Conservation (phyloP, 495 filamentous ascomycete species). For the Evansstolkia leycettana region DNA sequence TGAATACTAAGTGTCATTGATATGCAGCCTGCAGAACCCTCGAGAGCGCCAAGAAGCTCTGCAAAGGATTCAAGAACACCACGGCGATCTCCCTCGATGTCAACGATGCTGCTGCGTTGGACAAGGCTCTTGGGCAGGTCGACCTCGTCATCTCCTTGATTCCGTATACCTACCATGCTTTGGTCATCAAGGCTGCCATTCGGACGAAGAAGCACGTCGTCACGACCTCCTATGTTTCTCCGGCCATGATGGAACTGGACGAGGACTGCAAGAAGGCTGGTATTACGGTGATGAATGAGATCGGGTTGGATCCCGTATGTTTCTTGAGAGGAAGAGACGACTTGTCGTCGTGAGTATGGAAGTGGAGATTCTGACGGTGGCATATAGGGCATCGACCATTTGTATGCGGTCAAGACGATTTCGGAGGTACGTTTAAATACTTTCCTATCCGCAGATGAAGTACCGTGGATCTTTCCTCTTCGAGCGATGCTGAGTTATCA, state of each 20-base stretch:
- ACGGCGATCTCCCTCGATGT: slow-evolving; percentile 76
- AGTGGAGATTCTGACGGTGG: not conserved
- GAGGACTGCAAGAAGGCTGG: slow-evolving; percentile 74
- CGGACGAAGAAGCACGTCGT: slow-evolving; percentile 89
- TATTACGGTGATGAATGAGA: slow-evolving; percentile 98
- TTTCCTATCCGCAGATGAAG: not conserved
- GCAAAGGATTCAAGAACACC: slow-evolving; percentile 56
- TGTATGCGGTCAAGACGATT: slow-evolving; percentile 87
- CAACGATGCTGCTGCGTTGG: slow-evolving; percentile 55
- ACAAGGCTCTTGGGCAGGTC: slow-evolving; percentile 62
- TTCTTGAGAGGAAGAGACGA: not conserved
- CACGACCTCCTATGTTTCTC: slow-evolving; percentile 89
- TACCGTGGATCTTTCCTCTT: too few relatives aligned
- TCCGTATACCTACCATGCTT: slow-evolving; percentile 84
- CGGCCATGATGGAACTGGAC: slow-evolving; percentile 85
- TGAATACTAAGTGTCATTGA: too few relatives aligned
- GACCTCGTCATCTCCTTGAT: slow-evolving; percentile 77
- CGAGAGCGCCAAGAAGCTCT: slow-evolving; percentile 60
- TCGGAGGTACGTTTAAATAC: slow-evolving; percentile 38
- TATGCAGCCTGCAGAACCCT: slow-evolving; percentile 72
- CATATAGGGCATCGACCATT: slow-evolving; percentile 51
- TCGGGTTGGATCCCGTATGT: slow-evolving; percentile 53
- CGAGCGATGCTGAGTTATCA: not conserved
- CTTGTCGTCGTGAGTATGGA: not conserved
- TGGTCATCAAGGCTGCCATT: slow-evolving; percentile 91